Evolutionary conservation across 495 filamentous ascomycete genomes (phyloP).

Genomic region (Penicillium arizonense): DNA sequence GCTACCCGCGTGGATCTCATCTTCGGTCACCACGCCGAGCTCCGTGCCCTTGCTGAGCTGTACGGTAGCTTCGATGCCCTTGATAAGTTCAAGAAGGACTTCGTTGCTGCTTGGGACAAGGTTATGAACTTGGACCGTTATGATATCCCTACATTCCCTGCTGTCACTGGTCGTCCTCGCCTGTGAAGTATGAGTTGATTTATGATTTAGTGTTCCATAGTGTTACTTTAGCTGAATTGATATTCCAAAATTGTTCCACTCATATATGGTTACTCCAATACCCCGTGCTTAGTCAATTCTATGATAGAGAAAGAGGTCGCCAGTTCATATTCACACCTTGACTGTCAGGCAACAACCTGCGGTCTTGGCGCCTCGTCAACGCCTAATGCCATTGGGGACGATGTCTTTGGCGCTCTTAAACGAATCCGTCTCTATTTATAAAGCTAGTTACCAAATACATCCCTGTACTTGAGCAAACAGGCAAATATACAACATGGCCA

Average conservation of each 20-base stretch:
- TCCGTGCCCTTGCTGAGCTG: slow-evolving; percentile 66
- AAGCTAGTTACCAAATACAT: no score
- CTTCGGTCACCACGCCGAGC: slow-evolving; percentile 68
- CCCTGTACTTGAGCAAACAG: no score
- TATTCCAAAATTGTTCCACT: background rate
- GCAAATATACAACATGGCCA: no score
- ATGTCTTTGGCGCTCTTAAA: no score
- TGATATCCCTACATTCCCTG: slow-evolving; percentile 39
- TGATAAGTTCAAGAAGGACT: slow-evolving; percentile 67
- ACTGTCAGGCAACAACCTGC: no score
- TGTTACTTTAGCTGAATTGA: background rate
- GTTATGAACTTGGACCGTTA: slow-evolving; percentile 70
- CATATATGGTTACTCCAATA: no score
- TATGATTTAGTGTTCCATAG: background rate
- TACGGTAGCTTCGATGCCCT: slow-evolving; percentile 55
- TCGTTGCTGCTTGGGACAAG: slow-evolving; percentile 68
- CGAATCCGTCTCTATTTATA: no score
- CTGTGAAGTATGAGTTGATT: slow-evolving; percentile 16
- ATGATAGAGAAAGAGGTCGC: no score
- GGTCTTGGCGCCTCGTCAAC: no score
- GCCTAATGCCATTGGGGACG: no score
- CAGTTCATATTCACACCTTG: no score
- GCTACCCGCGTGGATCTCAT: slow-evolving; percentile 67
- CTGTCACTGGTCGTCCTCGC: slow-evolving; percentile 19
- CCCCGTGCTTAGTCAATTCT: no score